Base-by-base conservation (phyloP, 768 basidiomycete species). In the Pleurotus citrinopileatus region DNA sequence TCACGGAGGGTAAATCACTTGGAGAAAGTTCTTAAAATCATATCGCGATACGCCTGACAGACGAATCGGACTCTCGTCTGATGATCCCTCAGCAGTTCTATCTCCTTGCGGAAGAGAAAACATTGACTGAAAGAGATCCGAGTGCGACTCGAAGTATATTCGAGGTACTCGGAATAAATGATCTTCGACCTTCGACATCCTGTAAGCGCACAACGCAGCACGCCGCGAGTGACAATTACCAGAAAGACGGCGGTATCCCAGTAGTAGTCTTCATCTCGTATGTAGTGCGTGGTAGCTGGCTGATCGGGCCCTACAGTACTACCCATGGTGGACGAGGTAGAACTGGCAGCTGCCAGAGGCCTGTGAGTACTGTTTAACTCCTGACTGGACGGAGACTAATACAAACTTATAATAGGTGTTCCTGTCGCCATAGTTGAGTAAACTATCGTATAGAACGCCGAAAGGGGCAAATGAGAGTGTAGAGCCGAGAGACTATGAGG, bases 101-200 rank as follows among this genome's bases (percentile, higher is more conserved):
- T 40, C 38, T n/a, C 38, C 38, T 13, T 19, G 38, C 19, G 68
- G 71, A 4, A 73, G 57, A 9, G 59, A 55, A 53, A 75, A 71
- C 60, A 70, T 66, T 6, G 67, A 52, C 12, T 59, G 58, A 57
- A 75, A 73, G 2, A 74, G 63, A 2, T 66, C 63, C 0, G 73
- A 74, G 42, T 65, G 63, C 12, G 62, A 60, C 25, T 65, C 59
- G 29, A 77, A 70, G 25, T 66, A 63, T 22, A 65, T 60, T 15
- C 66, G 63, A 19, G 73, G 74, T 7, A 76, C 63, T 53, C 72
- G 70, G 65, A 75, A 76, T 23, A 72, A 53, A 9, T 57, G 60
- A 37, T 67, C 64, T 42, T 76, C 75, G 27, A 73, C 73, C 73
- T 75, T 19, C 17, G 38, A 40, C 13, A 19, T n/a, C 10, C 13